Evolutionary conservation across 2,329 filamentous ascomycete species (phyloP), one percentile per base, ranked within the genome.

Genomic region (Lojkania enalia): DNA sequence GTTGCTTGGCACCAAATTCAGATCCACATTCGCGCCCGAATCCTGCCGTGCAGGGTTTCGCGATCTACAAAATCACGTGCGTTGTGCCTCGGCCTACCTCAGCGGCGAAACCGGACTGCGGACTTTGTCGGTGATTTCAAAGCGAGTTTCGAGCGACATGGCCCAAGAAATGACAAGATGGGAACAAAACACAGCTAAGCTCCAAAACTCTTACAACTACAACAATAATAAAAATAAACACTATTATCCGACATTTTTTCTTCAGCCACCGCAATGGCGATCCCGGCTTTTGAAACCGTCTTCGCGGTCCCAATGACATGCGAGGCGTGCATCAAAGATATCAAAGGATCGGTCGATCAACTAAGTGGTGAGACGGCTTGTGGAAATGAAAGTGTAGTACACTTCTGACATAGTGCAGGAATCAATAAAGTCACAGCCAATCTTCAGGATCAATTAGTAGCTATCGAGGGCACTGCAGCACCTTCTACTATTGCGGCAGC

Each of bases 221-320:
- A n/a, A n/a, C n/a, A n/a, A n/a, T n/a, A n/a, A n/a, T n/a, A n/a
- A n/a, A n/a, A n/a, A n/a, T n/a, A n/a, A 27, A 7, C 23, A 27
- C 23, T 9, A n/a, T n/a, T 27, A 27, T 27, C n/a, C n/a, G 7
- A 9, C n/a, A 9, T 9, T 27, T 16, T 33, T 9, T 33, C 30
- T 7, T 16, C 6, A 35, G 3, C 27, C 18, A 40, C 14, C 32
- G 58, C 37, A 12, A 69, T 68, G 66, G 60, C 60, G 12, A 58
- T 68, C 18, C 64, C 64, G 5, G 46, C 55, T 12, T 69, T 69
- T 29, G 66, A 97, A 87, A 95, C 92, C 49, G 86, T 92, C 54
- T 97, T 97, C 71, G 90, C 92, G 53, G 94, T 97, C 58, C 91
- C 90, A 43, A 85, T 97, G 77, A 90, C 85, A 73, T 97, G 94